phyloP scores from a whole-genome alignment of 2,329 filamentous ascomycete species.

The Pezicula radicicola region DNA sequence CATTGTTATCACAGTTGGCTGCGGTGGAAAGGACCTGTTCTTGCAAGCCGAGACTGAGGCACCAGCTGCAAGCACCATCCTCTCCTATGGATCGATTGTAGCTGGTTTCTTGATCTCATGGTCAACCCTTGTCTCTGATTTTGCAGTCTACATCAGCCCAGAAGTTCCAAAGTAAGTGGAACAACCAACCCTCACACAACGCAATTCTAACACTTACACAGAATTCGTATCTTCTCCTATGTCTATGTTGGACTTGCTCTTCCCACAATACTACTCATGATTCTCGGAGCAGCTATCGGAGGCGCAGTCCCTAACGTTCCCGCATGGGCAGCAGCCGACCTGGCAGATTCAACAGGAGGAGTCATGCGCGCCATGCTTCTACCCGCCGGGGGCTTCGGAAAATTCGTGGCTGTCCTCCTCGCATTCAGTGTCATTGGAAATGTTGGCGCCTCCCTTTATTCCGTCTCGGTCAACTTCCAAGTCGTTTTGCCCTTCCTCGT shows the following conservation, averaged over 20 bases:
- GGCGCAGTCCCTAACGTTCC: slow-evolving; percentile 53
- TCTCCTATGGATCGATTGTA: slow-evolving; percentile 58
- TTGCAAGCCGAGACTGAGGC: slow-evolving; percentile 40
- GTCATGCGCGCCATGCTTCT: slow-evolving; percentile 57
- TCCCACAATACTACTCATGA: slow-evolving; percentile 58
- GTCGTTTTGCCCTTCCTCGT: slow-evolving; percentile 55
- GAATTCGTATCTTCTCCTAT: slow-evolving; percentile 47
- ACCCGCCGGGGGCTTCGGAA: slow-evolving; percentile 57
- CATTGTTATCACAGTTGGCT: slow-evolving; percentile 53
- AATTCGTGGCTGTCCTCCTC: slow-evolving; percentile 58
- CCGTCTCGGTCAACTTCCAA: slow-evolving; percentile 62
- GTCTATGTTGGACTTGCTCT: slow-evolving; percentile 52
- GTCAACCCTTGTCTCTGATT: slow-evolving; percentile 55
- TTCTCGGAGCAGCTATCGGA: slow-evolving; percentile 61
- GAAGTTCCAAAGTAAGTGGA: slow-evolving; percentile 43
- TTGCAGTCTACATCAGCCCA: slow-evolving; percentile 59
- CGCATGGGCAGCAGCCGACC: slow-evolving; percentile 51
- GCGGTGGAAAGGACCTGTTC: slow-evolving; percentile 45
- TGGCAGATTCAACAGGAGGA: slow-evolving; percentile 51
- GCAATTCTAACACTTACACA: slow-evolving; percentile 9
- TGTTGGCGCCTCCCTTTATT: slow-evolving; percentile 57
- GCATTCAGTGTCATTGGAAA: slow-evolving; percentile 57
- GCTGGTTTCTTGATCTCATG: slow-evolving; percentile 63
- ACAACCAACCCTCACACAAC: background rate
- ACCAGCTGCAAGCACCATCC: slow-evolving; percentile 41